Percentiles rank a stretch among this genome's conserved stretches.
Evolutionary conservation across 148 eudicot genomes (phyloP).

Genomic region (Camellia granthamiana): DNA sequence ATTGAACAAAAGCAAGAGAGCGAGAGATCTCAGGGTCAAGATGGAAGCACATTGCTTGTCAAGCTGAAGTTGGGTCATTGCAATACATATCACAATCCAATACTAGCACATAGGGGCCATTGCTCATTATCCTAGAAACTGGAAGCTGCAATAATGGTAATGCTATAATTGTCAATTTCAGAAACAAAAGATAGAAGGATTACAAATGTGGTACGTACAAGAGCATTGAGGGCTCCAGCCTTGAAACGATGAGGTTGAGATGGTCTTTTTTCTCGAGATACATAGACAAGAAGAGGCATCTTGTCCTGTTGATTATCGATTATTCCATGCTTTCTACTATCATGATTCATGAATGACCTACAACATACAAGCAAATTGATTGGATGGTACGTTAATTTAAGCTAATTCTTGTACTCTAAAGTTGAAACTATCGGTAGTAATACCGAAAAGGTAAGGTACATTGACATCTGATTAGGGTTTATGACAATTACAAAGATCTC

Average conservation of each 20-base stretch:
- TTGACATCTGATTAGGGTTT: no score
- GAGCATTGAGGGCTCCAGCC: conserved; percentile 67
- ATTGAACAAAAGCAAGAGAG: conserved; percentile 58
- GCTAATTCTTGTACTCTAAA: no score
- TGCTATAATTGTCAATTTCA: not conserved
- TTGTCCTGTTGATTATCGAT: not conserved
- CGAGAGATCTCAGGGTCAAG: conserved; percentile 49
- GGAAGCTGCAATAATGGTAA: conserved; percentile 46
- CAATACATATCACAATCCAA: conserved; percentile 81
- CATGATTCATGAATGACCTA: no score
- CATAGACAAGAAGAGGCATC: conserved; percentile 42
- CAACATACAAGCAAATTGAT: no score
- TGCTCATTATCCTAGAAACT: conserved; percentile 59
- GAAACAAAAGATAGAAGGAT: not conserved
- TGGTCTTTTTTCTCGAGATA: conserved; percentile 44
- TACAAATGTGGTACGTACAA: conserved; percentile 21
- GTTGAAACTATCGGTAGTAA: no score
- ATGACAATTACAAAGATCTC: no score
- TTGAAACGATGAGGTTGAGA: conserved; percentile 51
- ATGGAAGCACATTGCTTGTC: conserved; percentile 82
- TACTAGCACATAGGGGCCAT: conserved; percentile 51
- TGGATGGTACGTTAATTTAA: no score
- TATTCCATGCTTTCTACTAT: no score
- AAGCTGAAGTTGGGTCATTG: conserved; percentile 59
- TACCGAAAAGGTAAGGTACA: no score